Base-by-base conservation (phyloP, 2,329 filamentous ascomycete genomes). In the Magnaporthales sp. region DNA sequence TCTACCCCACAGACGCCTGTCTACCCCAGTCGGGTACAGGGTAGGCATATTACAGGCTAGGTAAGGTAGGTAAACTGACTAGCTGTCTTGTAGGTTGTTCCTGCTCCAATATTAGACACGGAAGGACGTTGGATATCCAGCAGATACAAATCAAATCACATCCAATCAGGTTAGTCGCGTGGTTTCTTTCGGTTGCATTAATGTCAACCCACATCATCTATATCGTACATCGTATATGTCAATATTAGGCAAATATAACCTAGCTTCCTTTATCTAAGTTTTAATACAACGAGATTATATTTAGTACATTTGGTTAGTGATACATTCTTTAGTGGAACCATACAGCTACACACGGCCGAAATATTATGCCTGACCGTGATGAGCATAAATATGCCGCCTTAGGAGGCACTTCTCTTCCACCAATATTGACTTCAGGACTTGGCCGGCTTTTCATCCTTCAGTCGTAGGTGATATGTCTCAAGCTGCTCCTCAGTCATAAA, bases 401-500 rank as follows among this genome's bases (percentile, higher is more conserved):
- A 19, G 38, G 5, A n/a, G 15, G 15, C 3, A 11, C 9, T 32
- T 7, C 38, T 46, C 15, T 46, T n/a, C 15, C 38, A n/a, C 5
- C 15, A n/a, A n/a, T 13, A 2, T 7, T 19, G n/a, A n/a, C 5
- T 3, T 46, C 38, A 46, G 15, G 54, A 15, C 54, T 58, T 58
- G 11, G 11, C 54, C 1, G 24, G 9, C 54, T 58, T 26, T 26
- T 24, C 22, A 22, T 63, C 38, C 62, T 31, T 38, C 31, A 74
- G 65, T 8, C 68, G 67, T 8, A 85, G 69, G 11, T 84, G 80
- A 69, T 85, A 86, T 0, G 80, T 80, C 65, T 72, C 74, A 66
- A 84, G 75, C 70, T 84, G 79, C 64, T 85, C 84, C 67, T 86
- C 78, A 0, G 84, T 91, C 70, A 96, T 81, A 69, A 76, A 76